Evolutionary conservation across 495 filamentous ascomycete species (phyloP).

Genomic region (Penicillium flavigenum): DNA sequence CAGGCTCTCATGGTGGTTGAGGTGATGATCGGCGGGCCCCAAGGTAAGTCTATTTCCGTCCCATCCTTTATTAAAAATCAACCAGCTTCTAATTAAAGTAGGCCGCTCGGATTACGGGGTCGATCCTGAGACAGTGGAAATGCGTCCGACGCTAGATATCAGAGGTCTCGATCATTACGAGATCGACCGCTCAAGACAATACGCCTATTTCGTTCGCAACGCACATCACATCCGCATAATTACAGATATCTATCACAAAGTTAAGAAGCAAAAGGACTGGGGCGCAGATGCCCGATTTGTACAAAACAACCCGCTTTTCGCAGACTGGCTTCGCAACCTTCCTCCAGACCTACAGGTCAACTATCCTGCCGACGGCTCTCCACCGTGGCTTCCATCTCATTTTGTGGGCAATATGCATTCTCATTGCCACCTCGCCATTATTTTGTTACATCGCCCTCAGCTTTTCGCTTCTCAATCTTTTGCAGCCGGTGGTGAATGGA

Average conservation of each 20-base stretch:
- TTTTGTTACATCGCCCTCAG: conserved; percentile 88
- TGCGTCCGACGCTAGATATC: conserved; percentile 61
- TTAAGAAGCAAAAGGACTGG: conserved; percentile 88
- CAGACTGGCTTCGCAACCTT: conserved; percentile 72
- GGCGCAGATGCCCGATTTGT: conserved; percentile 81
- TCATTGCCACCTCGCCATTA: conserved; percentile 84
- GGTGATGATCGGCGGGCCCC: conserved; percentile 90
- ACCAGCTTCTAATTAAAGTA: conserved; percentile 29
- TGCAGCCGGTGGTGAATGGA: conserved; percentile 75
- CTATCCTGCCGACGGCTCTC: conserved; percentile 74
- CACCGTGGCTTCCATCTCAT: conserved; percentile 84
- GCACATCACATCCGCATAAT: conserved; percentile 78
- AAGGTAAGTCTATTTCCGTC: conserved; percentile 58
- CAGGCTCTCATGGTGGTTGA: conserved; percentile 85
- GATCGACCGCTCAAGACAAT: conserved; percentile 74
- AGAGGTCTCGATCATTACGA: conserved; percentile 75
- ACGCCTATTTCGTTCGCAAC: conserved; percentile 72
- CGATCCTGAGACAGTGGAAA: conserved; percentile 73
- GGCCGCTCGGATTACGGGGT: conserved; percentile 82
- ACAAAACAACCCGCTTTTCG: conserved; percentile 70
- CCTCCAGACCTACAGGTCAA: conserved; percentile 76
- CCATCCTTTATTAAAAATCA: conserved; percentile 5
- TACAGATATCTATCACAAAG: conserved; percentile 68
- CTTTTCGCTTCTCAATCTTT: conserved; percentile 73
- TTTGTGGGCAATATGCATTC: conserved; percentile 91